Conservation (phyloP, 1,139 yeast species). For the Scheffersomyces titani region DNA sequence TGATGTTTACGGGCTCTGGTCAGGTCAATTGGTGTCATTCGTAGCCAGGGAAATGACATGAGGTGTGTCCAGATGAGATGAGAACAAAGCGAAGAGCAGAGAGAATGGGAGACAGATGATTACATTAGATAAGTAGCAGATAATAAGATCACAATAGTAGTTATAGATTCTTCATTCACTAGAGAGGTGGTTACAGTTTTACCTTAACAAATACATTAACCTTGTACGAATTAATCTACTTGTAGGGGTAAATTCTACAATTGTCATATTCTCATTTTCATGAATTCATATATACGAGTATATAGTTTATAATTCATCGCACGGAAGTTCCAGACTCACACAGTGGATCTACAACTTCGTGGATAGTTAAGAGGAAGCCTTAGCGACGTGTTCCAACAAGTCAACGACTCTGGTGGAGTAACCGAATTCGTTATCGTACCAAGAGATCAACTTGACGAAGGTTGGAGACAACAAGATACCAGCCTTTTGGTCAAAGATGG, state of each 20-base stretch:
- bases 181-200: no score
- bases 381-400: slow-evolving; percentile 75
- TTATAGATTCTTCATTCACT: no score
- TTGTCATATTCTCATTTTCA: neutral
- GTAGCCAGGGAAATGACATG: no score
- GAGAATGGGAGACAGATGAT: neutral
- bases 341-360: slow-evolving; percentile 12
- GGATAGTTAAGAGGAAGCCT: slow-evolving; percentile 24
- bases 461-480: slow-evolving; percentile 81
- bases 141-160: no score
- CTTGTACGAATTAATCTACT: no score
- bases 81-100: neutral
- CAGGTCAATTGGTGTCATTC: neutral
- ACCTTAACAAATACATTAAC: no score
- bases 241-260: no score
- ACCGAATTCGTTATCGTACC: slow-evolving; percentile 93
- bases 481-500: slow-evolving; percentile 83
- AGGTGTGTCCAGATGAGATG: neutral
- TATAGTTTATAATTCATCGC: neutral
- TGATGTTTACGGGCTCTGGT: neutral
- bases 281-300: neutral
- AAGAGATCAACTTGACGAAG: slow-evolving; percentile 82
- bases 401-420: slow-evolving; percentile 92
- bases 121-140: neutral
- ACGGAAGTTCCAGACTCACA: neutral